phyloP scores from a whole-genome alignment of 495 filamentous ascomycete genomes.

The Copromyces sp. region DNA sequence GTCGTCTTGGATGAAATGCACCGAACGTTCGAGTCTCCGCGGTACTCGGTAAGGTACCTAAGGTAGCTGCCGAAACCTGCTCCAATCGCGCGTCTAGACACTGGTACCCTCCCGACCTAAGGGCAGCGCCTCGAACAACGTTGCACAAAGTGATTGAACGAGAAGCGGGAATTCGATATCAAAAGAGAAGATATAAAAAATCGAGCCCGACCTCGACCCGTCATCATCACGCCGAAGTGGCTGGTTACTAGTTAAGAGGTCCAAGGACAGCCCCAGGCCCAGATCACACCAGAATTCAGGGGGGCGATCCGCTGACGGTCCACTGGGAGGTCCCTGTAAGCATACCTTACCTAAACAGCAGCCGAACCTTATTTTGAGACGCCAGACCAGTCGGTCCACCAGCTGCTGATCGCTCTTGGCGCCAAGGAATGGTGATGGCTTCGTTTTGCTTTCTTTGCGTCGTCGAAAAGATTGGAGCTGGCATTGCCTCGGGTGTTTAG shows the following conservation, averaged over 20 bases:
- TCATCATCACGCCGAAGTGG: background rate
- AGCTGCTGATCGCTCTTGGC: background rate
- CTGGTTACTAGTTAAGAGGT: no score
- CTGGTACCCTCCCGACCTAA: no score
- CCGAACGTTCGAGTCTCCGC: background rate
- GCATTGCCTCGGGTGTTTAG: background rate
- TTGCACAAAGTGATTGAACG: background rate
- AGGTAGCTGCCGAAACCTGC: background rate
- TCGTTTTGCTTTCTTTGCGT: background rate
- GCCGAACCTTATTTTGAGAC: background rate
- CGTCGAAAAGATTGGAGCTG: no score
- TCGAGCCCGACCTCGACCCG: background rate
- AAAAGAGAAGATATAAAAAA: background rate
- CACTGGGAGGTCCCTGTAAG: background rate
- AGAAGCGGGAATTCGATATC: background rate
- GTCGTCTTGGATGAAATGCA: background rate
- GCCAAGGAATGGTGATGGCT: background rate
- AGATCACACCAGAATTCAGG: background rate
- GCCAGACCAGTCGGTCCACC: background rate
- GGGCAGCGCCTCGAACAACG: background rate
- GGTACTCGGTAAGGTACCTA: background rate
- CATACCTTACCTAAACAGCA: background rate
- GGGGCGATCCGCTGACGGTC: background rate
- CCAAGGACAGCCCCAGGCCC: background rate
- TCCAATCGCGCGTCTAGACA: background rate